Conservation (phyloP, 768 basidiomycete species). For the Tulasnella sp. region DNA sequence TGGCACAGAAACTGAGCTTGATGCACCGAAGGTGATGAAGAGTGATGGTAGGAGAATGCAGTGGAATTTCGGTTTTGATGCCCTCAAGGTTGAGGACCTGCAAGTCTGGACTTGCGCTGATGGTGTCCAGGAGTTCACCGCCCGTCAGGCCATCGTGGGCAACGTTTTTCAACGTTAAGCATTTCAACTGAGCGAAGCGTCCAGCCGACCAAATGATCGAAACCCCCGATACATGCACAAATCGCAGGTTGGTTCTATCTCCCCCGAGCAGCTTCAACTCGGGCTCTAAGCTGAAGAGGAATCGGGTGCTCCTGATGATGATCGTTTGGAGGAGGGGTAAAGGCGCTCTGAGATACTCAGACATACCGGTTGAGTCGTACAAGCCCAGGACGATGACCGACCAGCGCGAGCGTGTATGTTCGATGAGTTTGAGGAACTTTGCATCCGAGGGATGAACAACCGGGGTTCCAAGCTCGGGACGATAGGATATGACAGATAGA, state of each 20-base stretch:
- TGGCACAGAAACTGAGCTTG: not conserved
- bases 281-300: too few species aligned
- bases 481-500: too few species aligned
- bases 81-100: not conserved
- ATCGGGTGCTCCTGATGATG: not conserved
- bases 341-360: not conserved
- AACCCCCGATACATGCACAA: not conserved
- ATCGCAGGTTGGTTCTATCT: not conserved
- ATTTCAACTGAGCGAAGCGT: not conserved
- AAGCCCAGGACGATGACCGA: not conserved
- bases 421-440: not conserved
- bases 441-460: too few species aligned
- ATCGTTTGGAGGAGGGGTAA: not conserved
- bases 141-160: not conserved
- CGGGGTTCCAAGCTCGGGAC: too few species aligned
- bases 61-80: not conserved
- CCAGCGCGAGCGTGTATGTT: not conserved
- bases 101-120: not conserved
- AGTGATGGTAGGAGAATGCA: not conserved
- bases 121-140: not conserved
- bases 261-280: not conserved
- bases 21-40: not conserved
- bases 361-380: not conserved
- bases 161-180: not conserved
- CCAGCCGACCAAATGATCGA: not conserved